Conservation (phyloP, 2,329 filamentous ascomycete genomes). For the Fusarium floridanum region DNA sequence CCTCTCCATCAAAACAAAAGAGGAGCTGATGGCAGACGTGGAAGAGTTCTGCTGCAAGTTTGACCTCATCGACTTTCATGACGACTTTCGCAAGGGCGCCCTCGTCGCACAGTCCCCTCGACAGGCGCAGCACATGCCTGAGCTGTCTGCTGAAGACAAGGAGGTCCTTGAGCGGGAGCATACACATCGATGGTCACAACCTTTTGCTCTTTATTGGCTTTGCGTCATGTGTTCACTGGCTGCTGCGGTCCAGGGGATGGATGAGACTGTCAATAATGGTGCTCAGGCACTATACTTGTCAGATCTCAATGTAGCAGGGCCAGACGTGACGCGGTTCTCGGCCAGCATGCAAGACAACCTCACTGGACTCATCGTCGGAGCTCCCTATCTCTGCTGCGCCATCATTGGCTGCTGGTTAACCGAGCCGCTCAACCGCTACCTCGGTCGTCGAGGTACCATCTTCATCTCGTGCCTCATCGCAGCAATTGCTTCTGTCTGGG, state of each 20-base stretch:
- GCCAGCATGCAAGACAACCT: slow-evolving; percentile 4
- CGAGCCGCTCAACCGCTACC: neutral
- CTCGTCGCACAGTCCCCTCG: slow-evolving; percentile 61
- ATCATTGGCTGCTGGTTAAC: slow-evolving; percentile 12
- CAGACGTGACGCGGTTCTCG: neutral
- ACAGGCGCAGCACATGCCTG: slow-evolving; percentile 39
- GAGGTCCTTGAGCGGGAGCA: slow-evolving; percentile 42
- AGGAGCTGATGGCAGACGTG: slow-evolving; percentile 50
- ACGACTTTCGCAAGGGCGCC: slow-evolving; percentile 64
- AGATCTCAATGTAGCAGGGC: neutral
- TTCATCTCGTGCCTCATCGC: slow-evolving; percentile 1
- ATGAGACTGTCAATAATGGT: slow-evolving; percentile 6
- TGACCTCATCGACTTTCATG: slow-evolving; percentile 49
- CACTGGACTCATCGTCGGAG: neutral
- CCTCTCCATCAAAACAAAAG: slow-evolving; percentile 41
- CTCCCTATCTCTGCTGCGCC: slow-evolving; percentile 3
- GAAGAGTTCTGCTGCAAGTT: slow-evolving; percentile 50
- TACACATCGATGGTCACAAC: slow-evolving; percentile 48
- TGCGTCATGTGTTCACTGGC: slow-evolving; percentile 42
- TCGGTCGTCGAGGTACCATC: slow-evolving; percentile 1
- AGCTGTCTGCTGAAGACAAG: slow-evolving; percentile 45
- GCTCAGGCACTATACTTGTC: slow-evolving; percentile 1
- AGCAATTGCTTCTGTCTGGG: neutral
- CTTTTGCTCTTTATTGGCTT: slow-evolving; percentile 49
- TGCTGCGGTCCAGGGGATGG: neutral